Conservation (phyloP, 768 basidiomycete genomes). For the Russula dissimulans region DNA sequence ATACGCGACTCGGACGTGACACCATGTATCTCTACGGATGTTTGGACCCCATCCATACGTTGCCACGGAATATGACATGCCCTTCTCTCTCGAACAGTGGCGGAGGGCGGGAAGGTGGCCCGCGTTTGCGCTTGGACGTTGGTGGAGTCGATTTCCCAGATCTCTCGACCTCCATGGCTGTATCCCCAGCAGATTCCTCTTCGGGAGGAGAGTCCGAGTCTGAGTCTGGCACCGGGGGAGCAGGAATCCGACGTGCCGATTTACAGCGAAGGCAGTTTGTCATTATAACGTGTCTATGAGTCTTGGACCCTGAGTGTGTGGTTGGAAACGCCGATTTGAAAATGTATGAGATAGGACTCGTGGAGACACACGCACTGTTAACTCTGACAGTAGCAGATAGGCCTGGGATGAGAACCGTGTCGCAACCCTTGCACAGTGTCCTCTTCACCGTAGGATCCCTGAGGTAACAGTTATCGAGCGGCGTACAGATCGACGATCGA, state of each 20-base stretch:
- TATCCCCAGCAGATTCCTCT: not conserved
- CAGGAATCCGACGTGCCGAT: slow-evolving; percentile 55
- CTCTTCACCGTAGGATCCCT: slow-evolving; percentile 85
- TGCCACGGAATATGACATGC: slow-evolving; percentile 60
- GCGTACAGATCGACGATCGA: not conserved
- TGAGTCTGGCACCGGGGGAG: slow-evolving; percentile 36
- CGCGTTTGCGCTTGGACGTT: slow-evolving; percentile 22
- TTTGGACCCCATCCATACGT: slow-evolving; percentile 30
- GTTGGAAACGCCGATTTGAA: slow-evolving; percentile 11
- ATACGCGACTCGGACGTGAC: not conserved
- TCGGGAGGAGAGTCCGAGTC: not conserved
- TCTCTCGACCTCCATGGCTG: not conserved
- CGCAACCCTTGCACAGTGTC: slow-evolving; percentile 63
- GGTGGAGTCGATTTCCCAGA: not conserved
- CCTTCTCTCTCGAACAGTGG: slow-evolving; percentile 58
- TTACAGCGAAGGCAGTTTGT: slow-evolving; percentile 55
- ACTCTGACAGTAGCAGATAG: slow-evolving; percentile 54
- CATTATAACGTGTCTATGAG: slow-evolving; percentile 46
- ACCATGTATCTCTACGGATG: not conserved
- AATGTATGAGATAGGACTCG: not conserved
- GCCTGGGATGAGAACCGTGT: slow-evolving; percentile 57
- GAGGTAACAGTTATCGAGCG: not conserved
- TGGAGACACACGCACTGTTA: slow-evolving; percentile 39
- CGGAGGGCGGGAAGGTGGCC: slow-evolving; percentile 32
- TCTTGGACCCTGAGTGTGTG: slow-evolving; percentile 28